Evolutionary conservation across 2,329 filamentous ascomycete genomes (phyloP).

Genomic region (Phaeosphaeria sp.): DNA sequence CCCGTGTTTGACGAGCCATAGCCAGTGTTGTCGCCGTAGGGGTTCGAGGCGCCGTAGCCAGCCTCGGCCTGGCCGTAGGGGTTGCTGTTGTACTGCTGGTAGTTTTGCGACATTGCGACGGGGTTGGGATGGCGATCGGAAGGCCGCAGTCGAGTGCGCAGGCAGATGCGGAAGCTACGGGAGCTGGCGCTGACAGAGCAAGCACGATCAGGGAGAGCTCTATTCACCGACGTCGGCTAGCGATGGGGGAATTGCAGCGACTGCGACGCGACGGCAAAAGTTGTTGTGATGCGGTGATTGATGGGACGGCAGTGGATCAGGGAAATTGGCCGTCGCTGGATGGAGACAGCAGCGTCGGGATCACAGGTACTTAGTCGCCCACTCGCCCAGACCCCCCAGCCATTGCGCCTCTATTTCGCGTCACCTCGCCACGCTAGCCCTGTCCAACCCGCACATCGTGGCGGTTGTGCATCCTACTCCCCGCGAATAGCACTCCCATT

Average conservation of each 20-base stretch:
- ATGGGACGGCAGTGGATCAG: not conserved
- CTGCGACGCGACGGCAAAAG: not conserved
- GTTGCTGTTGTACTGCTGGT: conserved; percentile 65
- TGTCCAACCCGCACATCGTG: not conserved
- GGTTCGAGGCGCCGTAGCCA: conserved; percentile 41
- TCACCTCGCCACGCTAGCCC: conserved; percentile 3
- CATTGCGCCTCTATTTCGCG: not conserved
- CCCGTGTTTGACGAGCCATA: no score
- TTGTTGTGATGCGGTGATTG: conserved; percentile 16
- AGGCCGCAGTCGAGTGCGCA: conserved; percentile 25
- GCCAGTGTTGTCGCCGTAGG: conserved; percentile 45
- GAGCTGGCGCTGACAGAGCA: conserved; percentile 24
- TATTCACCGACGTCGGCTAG: conserved; percentile 8
- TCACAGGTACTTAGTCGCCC: not conserved
- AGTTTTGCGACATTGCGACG: conserved; percentile 48
- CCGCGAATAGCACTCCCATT: not conserved
- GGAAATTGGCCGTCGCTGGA: conserved; percentile 16
- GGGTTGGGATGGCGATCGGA: conserved; percentile 15
- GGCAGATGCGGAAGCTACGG: conserved; percentile 38
- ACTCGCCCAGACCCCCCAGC: conserved; percentile 18
- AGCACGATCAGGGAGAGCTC: not conserved
- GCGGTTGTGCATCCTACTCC: conserved; percentile 1
- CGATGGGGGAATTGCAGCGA: not conserved
- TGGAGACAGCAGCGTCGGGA: not conserved
- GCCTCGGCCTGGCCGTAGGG: conserved; percentile 63